These are phyloP conservation scores for Trichosporon sp. DNA, from an alignment of 1,284 basidiomycete genomes.

Conservation along the genomic window DNA sequence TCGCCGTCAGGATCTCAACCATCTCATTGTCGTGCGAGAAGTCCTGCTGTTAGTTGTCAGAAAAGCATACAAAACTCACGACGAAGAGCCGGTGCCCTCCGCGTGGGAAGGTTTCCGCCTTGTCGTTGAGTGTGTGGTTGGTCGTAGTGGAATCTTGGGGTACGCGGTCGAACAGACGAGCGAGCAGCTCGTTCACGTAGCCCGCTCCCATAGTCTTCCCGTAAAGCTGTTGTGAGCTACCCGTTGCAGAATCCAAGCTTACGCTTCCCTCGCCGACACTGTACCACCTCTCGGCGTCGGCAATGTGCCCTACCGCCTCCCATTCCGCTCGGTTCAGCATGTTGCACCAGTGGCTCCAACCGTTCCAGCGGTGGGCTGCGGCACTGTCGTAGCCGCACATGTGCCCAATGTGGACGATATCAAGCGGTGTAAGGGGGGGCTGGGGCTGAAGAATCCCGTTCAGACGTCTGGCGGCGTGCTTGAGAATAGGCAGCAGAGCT, in stretches of 20 bases:
- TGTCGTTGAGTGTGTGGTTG: constrained; percentile 67
- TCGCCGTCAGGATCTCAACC: constrained; percentile 67
- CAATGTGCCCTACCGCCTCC: constrained; percentile 62
- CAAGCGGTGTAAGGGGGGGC: constrained; percentile 58
- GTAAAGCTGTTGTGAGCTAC: constrained; percentile 29
- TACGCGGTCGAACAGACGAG: constrained; percentile 62
- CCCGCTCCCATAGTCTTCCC: constrained; percentile 54
- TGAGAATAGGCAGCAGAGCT: background rate
- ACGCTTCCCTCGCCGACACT: constrained; percentile 58
- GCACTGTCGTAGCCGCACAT: constrained; percentile 70
- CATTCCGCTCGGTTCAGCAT: constrained; percentile 62
- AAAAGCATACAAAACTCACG: constrained; percentile 22
- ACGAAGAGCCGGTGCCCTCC: constrained; percentile 42
- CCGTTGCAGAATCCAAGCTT: constrained; percentile 28
- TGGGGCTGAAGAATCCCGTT: constrained; percentile 56
- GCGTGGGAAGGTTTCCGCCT: constrained; percentile 64
- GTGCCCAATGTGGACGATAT: constrained; percentile 62
- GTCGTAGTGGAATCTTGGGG: constrained; percentile 69
- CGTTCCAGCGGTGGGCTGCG: constrained; percentile 33
- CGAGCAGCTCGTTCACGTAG: constrained; percentile 76
- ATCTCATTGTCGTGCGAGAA: constrained; percentile 80
- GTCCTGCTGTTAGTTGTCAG: constrained; percentile 50
- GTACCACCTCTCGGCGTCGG: constrained; percentile 74
- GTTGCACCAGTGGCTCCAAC: constrained; percentile 64
- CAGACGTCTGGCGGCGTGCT: constrained; percentile 13